A percentile compares a stretch with the other conserved stretches of the same genome.
Evolutionary conservation across 148 eudicot species (phyloP).

Genomic region (Chenopodium berlandieri): DNA sequence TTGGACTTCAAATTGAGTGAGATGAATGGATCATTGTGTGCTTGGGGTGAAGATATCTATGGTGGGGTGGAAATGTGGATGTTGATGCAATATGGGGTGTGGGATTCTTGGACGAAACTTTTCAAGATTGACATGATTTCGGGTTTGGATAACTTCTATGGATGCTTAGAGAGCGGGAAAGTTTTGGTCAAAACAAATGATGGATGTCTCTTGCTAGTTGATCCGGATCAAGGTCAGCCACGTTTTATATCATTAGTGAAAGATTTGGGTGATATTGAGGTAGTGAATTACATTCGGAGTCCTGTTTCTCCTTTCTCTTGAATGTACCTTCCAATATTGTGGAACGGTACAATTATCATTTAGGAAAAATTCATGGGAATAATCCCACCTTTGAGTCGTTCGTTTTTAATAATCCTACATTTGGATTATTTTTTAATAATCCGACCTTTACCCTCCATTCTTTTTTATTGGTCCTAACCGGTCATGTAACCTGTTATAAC

Average conservation of each 20-base stretch:
- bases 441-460: no score
- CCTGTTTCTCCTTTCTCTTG: conserved; percentile 28
- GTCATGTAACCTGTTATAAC: no score
- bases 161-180: conserved; percentile 27
- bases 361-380: no score
- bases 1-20: conserved; percentile 26
- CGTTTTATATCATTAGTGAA: conserved; percentile 17
- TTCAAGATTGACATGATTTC: conserved; percentile 22
- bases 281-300: conserved; percentile 26
- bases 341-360: background rate
- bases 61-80: conserved; percentile 33
- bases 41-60: conserved; percentile 21
- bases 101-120: conserved; percentile 27
- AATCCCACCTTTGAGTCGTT: no score
- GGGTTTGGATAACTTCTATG: conserved; percentile 25
- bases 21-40: conserved; percentile 30
- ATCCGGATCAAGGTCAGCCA: conserved; percentile 19
- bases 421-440: no score
- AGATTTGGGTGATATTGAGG: conserved; percentile 29
- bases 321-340: background rate
- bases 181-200: conserved; percentile 28
- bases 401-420: no score
- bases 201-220: conserved; percentile 30
- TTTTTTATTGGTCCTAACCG: no score
- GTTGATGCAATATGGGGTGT: conserved; percentile 22